Evolutionary conservation across 768 basidiomycete species (phyloP), one percentile per base, ranked within the genome.

Genomic region (Cyclocybe cylindracea): DNA sequence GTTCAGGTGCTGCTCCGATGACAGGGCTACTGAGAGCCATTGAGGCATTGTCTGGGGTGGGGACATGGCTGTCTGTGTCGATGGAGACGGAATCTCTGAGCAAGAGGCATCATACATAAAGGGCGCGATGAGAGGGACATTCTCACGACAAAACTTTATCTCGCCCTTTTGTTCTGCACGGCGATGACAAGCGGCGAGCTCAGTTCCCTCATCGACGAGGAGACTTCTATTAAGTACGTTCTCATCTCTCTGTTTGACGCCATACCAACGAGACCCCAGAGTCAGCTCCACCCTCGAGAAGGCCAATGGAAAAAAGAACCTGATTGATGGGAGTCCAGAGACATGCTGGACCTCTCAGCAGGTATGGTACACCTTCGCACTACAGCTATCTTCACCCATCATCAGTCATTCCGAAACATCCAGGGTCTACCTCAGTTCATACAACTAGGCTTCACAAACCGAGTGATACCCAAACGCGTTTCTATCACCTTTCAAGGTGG

Each of bases 291-390:
- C 85, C 4, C 71, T 91, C 10, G 86, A 91, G 65, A 91, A 87
- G 66, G 78, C 84, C 4, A 82, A 78, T 10, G 82, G 82, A 14
- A 91, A 88, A 70, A 87, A 84, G 63, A 66, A 82, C 63, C 76
- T 92, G 16, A 77, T 83, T 29, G 90, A 92, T 61, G 73, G 77
- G 19, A 87, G 73, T 57, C 81, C 84, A 48, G 90, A 89, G 64
- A 92, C 89, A 7, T 92, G 90, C 65, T 92, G 90, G 89, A 85
- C 88, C 18, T 91, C 89, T 11, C 84, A 86, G 66, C 86, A 88
- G 78, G 89, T 87, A 52, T 10, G 50, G 48, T n/a, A 37, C 5
- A 35, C 2, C n/a, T 29, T 16, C 33, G 10, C 43, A n/a, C 9
- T 18, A 31, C 18, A 10, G 5, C 14, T 11, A 37, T 37, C 31